Conservation (phyloP, 106 monocot species). For the Dendrobium huoshanense region DNA sequence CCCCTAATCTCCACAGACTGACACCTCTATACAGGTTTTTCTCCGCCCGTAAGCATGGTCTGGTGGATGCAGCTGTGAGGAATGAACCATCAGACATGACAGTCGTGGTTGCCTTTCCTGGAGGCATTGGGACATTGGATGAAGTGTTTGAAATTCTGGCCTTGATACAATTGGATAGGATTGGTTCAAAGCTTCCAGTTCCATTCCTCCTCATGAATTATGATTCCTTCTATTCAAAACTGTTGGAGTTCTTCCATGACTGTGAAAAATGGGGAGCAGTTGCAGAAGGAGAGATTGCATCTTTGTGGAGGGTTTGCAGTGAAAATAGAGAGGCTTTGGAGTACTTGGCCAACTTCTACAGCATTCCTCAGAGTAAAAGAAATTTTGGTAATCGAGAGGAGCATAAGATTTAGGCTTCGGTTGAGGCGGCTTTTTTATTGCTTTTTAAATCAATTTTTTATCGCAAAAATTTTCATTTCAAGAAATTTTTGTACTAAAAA, state of each 20-base stretch:
- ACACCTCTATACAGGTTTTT: slow-evolving; percentile 55
- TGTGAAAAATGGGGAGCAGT: slow-evolving; percentile 74
- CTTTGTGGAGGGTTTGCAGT: slow-evolving; percentile 73
- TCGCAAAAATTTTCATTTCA: no score
- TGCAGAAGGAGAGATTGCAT: slow-evolving; percentile 53
- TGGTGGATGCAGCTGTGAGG: slow-evolving; percentile 79
- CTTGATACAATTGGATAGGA: slow-evolving; percentile 72
- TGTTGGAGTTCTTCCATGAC: slow-evolving; percentile 67
- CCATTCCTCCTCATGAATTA: slow-evolving; percentile 92
- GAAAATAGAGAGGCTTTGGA: slow-evolving; percentile 73
- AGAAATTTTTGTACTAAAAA: no score
- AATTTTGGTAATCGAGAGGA: background rate
- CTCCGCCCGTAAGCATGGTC: slow-evolving; percentile 85
- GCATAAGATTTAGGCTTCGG: no score
- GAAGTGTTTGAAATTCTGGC: slow-evolving; percentile 89
- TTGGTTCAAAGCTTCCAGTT: slow-evolving; percentile 68
- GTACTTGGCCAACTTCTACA: slow-evolving; percentile 68
- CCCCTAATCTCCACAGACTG: background rate
- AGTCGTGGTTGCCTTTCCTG: slow-evolving; percentile 80
- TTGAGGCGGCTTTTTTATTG: no score
- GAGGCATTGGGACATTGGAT: slow-evolving; percentile 86
- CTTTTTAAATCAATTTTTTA: no score
- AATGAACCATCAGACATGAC: slow-evolving; percentile 55
- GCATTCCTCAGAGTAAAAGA: slow-evolving; percentile 21
- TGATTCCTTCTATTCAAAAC: slow-evolving; percentile 77